Evolutionary conservation across 2,329 filamentous ascomycete genomes (phyloP).

Genomic region (Penicillium decumbens): DNA sequence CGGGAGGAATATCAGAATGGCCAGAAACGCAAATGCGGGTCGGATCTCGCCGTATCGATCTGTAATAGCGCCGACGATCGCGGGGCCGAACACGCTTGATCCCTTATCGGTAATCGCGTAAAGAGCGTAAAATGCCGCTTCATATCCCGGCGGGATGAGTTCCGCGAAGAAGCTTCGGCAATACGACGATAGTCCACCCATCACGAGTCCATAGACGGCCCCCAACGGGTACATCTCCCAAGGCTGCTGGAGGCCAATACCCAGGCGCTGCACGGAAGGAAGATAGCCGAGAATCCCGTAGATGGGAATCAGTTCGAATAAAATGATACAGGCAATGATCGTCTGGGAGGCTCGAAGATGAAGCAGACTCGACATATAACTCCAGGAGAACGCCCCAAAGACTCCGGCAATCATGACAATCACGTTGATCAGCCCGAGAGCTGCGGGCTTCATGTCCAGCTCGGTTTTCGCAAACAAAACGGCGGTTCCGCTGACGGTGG

Average conservation of each 20-base stretch:
- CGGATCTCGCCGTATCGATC: constrained; percentile 76
- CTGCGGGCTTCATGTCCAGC: constrained; percentile 81
- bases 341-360: constrained; percentile 75
- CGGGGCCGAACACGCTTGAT: constrained; percentile 86
- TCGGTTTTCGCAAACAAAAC: constrained; percentile 94
- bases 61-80: constrained; percentile 88
- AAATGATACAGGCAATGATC: constrained; percentile 80
- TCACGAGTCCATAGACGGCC: constrained; percentile 84
- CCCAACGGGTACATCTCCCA: constrained; percentile 97
- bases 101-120: constrained; percentile 98
- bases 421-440: constrained; percentile 86
- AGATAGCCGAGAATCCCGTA: constrained; percentile 88
- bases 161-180: constrained; percentile 90
- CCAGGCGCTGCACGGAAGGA: constrained; percentile 68
- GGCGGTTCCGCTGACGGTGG: constrained; percentile 89
- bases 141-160: constrained; percentile 86
- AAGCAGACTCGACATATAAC: constrained; percentile 66
- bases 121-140: constrained; percentile 92
- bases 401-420: constrained; percentile 82
- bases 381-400: constrained; percentile 84
- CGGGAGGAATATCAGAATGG: constrained; percentile 75
- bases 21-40: constrained; percentile 88
- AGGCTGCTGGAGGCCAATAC: constrained; percentile 81
- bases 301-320: constrained; percentile 89
- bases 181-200: constrained; percentile 88